Conservation (phyloP, 805 yeast genomes). For the Tetrapisispora nanseiensis region DNA sequence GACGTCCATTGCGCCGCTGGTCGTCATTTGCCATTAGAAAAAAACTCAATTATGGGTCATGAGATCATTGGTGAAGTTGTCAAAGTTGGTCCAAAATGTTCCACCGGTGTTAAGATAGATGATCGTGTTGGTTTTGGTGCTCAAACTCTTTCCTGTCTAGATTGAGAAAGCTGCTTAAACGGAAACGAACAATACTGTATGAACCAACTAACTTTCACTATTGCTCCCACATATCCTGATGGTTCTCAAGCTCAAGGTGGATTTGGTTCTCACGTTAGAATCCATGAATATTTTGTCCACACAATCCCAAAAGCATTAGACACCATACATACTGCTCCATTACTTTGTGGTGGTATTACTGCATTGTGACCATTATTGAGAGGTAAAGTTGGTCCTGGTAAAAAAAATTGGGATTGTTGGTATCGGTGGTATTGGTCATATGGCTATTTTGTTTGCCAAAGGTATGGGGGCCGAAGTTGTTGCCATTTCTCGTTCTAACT, state of each 20-base stretch:
- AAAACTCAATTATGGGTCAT: conserved; percentile 51
- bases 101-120: conserved; percentile 44
- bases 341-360: conserved; percentile 72
- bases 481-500: conserved; percentile 42
- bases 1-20: conserved; percentile 31
- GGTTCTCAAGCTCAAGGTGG: conserved; percentile 56
- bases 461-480: conserved; percentile 53
- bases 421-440: conserved; percentile 49
- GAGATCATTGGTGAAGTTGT: conserved; percentile 55
- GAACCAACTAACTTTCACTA: conserved; percentile 40
- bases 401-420: conserved; percentile 45
- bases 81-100: conserved; percentile 49
- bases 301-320: conserved; percentile 49
- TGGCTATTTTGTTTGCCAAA: conserved; percentile 46
- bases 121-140: conserved; percentile 81
- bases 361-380: conserved; percentile 57
- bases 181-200: conserved; percentile 52
- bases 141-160: conserved; percentile 47
- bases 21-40: conserved; percentile 15
- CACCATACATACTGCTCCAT: conserved; percentile 53
- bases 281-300: conserved; percentile 53
- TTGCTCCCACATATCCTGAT: conserved; percentile 31
- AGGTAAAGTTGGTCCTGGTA: conserved; percentile 40
- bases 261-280: conserved; percentile 55
- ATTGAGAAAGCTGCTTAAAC: conserved; percentile 49